These are phyloP conservation scores for Calycina herbarum DNA, from an alignment of 2,329 filamentous ascomycete species.

Conservation along the genomic window DNA sequence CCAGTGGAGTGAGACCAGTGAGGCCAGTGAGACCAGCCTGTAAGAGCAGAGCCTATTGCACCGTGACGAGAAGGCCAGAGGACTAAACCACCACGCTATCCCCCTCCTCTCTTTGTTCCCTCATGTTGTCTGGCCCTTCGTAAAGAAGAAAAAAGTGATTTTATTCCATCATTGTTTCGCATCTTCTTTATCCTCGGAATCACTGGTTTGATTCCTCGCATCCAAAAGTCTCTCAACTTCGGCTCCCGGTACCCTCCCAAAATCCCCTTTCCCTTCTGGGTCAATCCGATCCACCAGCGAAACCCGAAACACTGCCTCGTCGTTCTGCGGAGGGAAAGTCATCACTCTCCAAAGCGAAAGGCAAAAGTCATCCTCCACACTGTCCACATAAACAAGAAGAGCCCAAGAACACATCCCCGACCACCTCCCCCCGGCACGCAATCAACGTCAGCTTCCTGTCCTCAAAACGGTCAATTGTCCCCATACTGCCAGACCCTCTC, in stretches of 20 bases:
- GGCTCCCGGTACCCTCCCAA: neutral
- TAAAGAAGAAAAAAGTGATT: too few relatives aligned
- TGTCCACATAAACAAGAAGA: slow-evolving; percentile 4
- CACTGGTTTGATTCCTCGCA: neutral
- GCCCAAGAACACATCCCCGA: neutral
- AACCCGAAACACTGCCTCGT: neutral
- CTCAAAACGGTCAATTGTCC: neutral
- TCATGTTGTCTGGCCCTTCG: too few relatives aligned
- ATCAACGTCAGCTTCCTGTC: neutral
- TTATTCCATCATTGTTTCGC: neutral
- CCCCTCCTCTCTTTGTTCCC: too few relatives aligned
- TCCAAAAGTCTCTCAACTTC: neutral
- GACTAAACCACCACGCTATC: too few relatives aligned
- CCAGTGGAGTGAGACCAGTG: too few relatives aligned
- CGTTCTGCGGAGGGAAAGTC: neutral
- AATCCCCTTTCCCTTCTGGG: neutral
- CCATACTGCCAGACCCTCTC: neutral
- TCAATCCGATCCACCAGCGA: slow-evolving; percentile 1
- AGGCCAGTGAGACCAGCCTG: too few relatives aligned
- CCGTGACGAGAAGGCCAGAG: too few relatives aligned
- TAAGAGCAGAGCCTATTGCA: too few relatives aligned
- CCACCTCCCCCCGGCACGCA: neutral
- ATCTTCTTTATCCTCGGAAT: neutral
- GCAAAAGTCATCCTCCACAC: neutral
- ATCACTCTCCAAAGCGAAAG: neutral